phyloP scores from a whole-genome alignment of 441 rosid species.

The Macaranga tanarius region DNA sequence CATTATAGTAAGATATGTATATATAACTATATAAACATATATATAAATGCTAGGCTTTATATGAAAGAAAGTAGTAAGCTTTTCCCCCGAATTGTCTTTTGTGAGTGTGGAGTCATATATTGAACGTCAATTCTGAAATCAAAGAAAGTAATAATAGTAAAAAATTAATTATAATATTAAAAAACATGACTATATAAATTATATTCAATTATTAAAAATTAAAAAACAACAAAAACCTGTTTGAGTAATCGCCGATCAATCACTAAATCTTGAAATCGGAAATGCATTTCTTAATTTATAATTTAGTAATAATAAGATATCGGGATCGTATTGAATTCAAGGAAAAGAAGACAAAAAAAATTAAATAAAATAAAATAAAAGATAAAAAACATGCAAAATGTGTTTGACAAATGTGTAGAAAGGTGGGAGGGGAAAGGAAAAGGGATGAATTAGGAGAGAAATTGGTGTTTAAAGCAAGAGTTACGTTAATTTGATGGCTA shows the following conservation, averaged over 20 bases:
- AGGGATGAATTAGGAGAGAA: conserved; percentile 21
- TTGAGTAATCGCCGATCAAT: no score
- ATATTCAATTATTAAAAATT: no score
- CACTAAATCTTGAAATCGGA: no score
- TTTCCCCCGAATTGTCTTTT: background rate
- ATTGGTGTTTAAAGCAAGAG: conserved; percentile 38
- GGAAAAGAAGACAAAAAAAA: conserved; percentile 3
- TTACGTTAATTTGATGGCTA: conserved; percentile 39
- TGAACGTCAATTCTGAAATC: conserved; percentile 29
- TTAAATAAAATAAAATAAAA: background rate
- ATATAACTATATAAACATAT: no score
- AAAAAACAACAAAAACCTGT: no score
- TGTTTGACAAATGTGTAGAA: conserved; percentile 32
- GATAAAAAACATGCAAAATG: conserved; percentile 32
- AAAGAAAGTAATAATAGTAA: background rate
- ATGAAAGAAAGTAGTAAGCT: background rate
- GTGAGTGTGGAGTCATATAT: background rate
- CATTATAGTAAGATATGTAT: conserved; percentile 25
- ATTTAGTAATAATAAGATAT: no score
- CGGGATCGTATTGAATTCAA: background rate
- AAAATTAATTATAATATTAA: background rate
- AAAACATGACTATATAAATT: no score
- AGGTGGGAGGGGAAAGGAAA: conserved; percentile 28
- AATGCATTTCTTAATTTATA: no score
- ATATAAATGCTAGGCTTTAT: background rate